Conservation (phyloP, 371 early-diverging fungal genomes). For the Blastocladiella emersonii region DNA sequence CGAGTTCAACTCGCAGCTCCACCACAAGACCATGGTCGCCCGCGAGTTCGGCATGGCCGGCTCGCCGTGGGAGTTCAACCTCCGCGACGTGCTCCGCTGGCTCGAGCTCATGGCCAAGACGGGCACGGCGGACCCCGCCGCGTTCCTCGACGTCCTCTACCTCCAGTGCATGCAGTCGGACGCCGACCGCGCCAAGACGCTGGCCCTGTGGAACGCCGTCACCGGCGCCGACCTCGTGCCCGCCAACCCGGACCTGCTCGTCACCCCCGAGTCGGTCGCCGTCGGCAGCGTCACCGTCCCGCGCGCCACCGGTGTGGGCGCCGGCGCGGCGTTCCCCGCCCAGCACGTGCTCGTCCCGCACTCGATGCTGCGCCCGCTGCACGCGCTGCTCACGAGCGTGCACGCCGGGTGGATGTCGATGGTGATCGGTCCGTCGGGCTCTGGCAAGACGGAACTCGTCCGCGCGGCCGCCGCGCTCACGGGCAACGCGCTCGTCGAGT, state of each 20-base stretch:
- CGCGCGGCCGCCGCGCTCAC: conserved; percentile 64
- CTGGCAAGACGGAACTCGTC: conserved; percentile 80
- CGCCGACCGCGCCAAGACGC: conserved; percentile 56
- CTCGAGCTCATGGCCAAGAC: conserved; percentile 53
- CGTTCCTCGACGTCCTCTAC: conserved; percentile 66
- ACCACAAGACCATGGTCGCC: conserved; percentile 63
- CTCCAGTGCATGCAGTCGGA: conserved; percentile 74
- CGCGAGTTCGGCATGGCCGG: conserved; percentile 70
- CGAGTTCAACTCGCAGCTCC: conserved; percentile 73
- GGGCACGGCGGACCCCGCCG: conserved; percentile 39
- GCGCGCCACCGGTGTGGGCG: conserved; percentile 17
- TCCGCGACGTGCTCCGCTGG: conserved; percentile 93
- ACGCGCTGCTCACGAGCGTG: conserved; percentile 72
- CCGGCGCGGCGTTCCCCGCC: too few species aligned
- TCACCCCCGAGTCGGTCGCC: conserved; percentile 23
- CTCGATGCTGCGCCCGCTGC: conserved; percentile 48
- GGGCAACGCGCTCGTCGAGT: conserved; percentile 71
- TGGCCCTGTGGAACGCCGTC: conserved; percentile 43
- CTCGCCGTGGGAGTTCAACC: conserved; percentile 94
- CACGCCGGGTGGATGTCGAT: conserved; percentile 87
- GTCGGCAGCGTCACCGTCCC: conserved; percentile 56
- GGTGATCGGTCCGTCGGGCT: conserved; percentile 67
- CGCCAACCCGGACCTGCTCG: conserved; percentile 20
- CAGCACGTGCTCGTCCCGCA: conserved; percentile 30
- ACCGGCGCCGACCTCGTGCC: conserved; percentile 32